Conservation (phyloP, 164 flowering plant genomes). For the Saururus chinensis region DNA sequence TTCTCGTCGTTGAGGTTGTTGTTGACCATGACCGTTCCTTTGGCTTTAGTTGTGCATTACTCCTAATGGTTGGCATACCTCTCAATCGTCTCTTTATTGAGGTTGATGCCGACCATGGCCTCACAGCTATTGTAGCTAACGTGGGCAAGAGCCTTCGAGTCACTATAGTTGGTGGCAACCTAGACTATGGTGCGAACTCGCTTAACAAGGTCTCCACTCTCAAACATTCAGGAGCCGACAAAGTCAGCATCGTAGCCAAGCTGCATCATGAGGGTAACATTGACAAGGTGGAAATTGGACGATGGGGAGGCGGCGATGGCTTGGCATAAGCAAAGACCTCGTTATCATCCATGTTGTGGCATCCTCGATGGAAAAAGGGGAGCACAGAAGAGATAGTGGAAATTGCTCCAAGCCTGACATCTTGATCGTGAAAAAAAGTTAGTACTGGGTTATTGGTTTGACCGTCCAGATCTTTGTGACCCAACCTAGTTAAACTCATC, state of each 20-base stretch:
- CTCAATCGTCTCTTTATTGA: conserved; percentile 22
- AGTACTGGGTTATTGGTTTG: no score
- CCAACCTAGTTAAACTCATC: no score
- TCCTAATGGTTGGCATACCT: conserved; percentile 17
- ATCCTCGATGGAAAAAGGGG: no score
- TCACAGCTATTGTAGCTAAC: conserved; percentile 28
- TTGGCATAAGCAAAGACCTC: conserved; percentile 37
- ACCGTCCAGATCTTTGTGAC: no score
- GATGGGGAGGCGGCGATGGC: conserved; percentile 36
- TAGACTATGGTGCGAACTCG: conserved; percentile 27
- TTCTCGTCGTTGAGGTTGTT: no score
- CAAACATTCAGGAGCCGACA: conserved; percentile 38
- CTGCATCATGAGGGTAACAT: conserved; percentile 45
- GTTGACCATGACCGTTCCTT: no score
- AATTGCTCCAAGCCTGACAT: no score
- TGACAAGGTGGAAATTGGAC: conserved; percentile 39
- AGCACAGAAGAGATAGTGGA: no score
- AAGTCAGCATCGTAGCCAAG: conserved; percentile 43
- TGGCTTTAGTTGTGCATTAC: no score
- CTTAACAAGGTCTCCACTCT: conserved; percentile 25
- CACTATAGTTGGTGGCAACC: conserved; percentile 28
- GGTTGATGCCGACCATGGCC: conserved; percentile 27
- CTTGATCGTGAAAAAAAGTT: no score
- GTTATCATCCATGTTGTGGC: conserved; percentile 36
- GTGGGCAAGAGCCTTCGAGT: conserved; percentile 22